Evolutionary conservation across 768 basidiomycete species (phyloP), one percentile per base, ranked within the genome.

Genomic region (Mycena chlorophos): DNA sequence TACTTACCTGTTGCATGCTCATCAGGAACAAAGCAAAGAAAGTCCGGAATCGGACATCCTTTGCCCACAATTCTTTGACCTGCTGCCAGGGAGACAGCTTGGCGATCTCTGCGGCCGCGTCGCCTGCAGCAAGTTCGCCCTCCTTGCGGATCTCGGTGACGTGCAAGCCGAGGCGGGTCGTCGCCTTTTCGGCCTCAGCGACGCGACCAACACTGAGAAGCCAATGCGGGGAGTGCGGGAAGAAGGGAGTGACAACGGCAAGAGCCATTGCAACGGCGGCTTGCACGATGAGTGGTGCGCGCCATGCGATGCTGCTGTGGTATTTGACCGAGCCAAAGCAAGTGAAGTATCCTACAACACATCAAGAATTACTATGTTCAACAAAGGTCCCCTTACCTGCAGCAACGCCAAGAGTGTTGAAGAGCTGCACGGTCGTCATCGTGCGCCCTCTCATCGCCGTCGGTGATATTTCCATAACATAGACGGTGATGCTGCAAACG

Each of bases 221-320:
- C 74, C 75, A 78, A n/a, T 74, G 69, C 0, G 75, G 75, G 2
- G 75, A 76, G 49, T 76, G 71, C 0, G 75, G 73, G 4, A 74
- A 62, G 54, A 74, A 65, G 3, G 64, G 68, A 1, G 65, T 58
- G 2, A 66, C 68, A 3, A 66, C 58, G 22, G 71, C 70, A 34
- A 75, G 59, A 4, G 67, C 52, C n/a, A 59, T 57, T 13, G 69
- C 66, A 13, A 68, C 63, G 14, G 63, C 54, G 4, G 69, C 66
- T 55, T 75, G 75, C 30, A 73, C 55, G 26, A 67, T 69, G 48
- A 75, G 68, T 0, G 76, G 75, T 10, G 73, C 56, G 0, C 75
- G 68, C 75, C 75, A 78, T 1, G 74, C 69, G 22, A 76, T 56
- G 29, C 66, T 66, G 28, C 54, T 64, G 2, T 49, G n/a, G 16